Percentiles rank a stretch among this genome's conserved stretches.
These are phyloP conservation scores for Entamoeba histolytica DNA, from an alignment of 208 protist genomes.

Conservation along the genomic window DNA sequence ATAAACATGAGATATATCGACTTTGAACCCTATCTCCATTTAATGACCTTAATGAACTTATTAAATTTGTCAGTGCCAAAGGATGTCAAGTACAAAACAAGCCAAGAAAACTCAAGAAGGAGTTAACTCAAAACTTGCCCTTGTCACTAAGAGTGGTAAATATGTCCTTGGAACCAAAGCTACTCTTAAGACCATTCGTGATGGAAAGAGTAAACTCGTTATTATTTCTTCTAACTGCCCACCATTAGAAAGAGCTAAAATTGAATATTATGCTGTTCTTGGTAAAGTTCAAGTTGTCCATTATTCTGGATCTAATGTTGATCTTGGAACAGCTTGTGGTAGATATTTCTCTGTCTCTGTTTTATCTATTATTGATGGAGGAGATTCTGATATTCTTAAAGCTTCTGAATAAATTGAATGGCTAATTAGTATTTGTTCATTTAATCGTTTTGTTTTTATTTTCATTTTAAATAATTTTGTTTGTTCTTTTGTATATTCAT, in stretches of 20 bases:
- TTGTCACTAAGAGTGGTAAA: constrained; percentile 21
- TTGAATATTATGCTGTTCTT: constrained; percentile 25
- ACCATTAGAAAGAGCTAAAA: constrained; percentile 16
- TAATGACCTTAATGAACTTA: too few species aligned
- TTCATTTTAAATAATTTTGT: too few species aligned
- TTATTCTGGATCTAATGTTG: constrained; percentile 6
- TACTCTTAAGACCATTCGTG: constrained; percentile 11
- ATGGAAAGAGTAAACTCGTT: constrained; percentile 24
- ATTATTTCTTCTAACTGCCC: constrained; percentile 21
- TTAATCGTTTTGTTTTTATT: too few species aligned
- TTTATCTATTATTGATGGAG: constrained; percentile 14
- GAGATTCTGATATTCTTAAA: constrained; percentile 23
- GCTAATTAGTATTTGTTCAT: too few species aligned
- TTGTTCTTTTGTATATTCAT: too few species aligned
- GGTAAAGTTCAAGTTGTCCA: neutral
- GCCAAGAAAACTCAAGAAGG: constrained; percentile 8
- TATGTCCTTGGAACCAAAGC: constrained; percentile 18
- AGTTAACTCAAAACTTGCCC: constrained; percentile 12
- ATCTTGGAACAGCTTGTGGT: constrained; percentile 18
- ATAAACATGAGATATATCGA: too few species aligned
- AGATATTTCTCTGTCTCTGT: constrained; percentile 16
- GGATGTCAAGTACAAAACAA: neutral
- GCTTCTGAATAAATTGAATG: neutral
- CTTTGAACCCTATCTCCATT: too few species aligned
- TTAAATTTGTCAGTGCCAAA: neutral